Evolutionary conservation across 192 early-diverging fungal genomes (phyloP), one percentile per base, ranked within the genome.

Genomic region (Chytriomyces sp.): DNA sequence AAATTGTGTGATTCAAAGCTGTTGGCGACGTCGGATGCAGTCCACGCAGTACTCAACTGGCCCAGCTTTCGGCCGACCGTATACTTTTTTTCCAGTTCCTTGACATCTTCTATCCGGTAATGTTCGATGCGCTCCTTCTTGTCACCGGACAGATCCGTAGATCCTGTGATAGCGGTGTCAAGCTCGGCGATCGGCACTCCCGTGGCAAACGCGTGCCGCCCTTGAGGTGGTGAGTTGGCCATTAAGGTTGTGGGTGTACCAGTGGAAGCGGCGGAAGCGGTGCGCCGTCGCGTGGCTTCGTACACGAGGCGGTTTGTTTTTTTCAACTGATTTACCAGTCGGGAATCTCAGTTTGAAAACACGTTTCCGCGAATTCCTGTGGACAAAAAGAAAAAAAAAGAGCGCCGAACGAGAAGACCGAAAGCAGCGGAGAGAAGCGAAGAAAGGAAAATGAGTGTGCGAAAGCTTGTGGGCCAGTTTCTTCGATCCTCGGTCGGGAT

Each of bases 51-150:
- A 66, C 49, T 58, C 52, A 55, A 72, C 55, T 59, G 52, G 19
- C 74, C 66, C 38, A 72, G 39, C 34, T 73, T 73, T 49, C 40
- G 39, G 7, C 57, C 74, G 58, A 72, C 30, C 37, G 52, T 25
- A 53, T 72, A 75, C 39, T 52, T 63, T 34, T 31, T 33, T 39
- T 41, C 53, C 41, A 73, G 39, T 3, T n/a, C 74, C 12, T 10
- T 44, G 31, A 63, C 56, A 30, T 72, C 70, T 30, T 72, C 70
- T 32, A 39, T 44, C 31, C 70, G 70, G 28, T 22, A 17, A n/a
- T 72, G 70, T 26, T 36, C 39, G 8, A 72, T 72, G 3, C 58
- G 63, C 4, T 66, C 64, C 32, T 66, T 58, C 49, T 66, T 66
- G 2, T 66, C 64, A 32, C 55, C 64, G 31, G 59, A 30, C 33